These are phyloP conservation scores for Schwanniomyces pseudopolymorphus DNA, from an alignment of 805 yeast species.

Conservation along the genomic window DNA sequence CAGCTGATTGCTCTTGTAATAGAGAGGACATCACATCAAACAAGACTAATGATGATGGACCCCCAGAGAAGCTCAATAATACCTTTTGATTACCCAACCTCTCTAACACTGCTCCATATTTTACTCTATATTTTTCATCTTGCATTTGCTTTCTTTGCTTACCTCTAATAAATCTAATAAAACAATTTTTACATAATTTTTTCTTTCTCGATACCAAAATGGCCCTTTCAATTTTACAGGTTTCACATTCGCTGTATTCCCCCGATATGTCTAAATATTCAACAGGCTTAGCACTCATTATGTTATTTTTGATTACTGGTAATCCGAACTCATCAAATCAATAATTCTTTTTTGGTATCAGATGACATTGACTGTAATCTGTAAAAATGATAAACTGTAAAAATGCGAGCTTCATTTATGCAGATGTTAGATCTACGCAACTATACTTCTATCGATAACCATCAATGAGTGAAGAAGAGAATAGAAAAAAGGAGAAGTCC, in stretches of 20 bases:
- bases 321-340: background rate
- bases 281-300: conserved; percentile 7
- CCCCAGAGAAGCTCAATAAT: conserved; percentile 65
- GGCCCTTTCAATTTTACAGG: conserved; percentile 49
- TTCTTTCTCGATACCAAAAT: conserved; percentile 59
- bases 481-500: background rate
- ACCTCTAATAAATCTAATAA: conserved; percentile 66
- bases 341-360: background rate
- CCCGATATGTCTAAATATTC: conserved; percentile 5
- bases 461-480: background rate
- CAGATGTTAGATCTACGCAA: background rate
- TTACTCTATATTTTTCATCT: conserved; percentile 70
- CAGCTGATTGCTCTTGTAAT: conserved; percentile 58
- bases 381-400: background rate
- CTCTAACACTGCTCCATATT: conserved; percentile 47
- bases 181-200: conserved; percentile 65
- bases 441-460: background rate
- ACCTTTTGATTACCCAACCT: conserved; percentile 41
- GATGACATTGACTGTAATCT: background rate
- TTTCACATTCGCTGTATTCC: conserved; percentile 33
- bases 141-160: conserved; percentile 81
- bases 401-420: background rate
- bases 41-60: conserved; percentile 63
- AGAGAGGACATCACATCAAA: conserved; percentile 64
- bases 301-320: background rate